Conservation (phyloP, 352 stramenopile genomes). For the Thalassiosira hispida region DNA sequence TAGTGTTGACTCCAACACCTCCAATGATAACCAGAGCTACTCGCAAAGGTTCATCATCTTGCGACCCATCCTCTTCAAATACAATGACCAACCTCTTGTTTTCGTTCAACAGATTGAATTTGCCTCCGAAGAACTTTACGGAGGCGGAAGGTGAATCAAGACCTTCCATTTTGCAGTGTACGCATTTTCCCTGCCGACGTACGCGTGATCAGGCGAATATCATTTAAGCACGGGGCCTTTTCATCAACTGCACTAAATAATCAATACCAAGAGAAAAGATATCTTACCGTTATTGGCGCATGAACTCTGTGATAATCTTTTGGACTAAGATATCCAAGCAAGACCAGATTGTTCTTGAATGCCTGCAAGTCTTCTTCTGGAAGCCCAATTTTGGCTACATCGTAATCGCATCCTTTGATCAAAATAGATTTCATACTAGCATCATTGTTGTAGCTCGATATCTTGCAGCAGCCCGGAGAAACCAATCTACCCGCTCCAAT, state of each 20-base stretch:
- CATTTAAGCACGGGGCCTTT: too few relatives aligned
- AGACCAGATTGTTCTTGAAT: slow-evolving; percentile 38
- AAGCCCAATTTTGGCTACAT: slow-evolving; percentile 42
- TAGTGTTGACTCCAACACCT: slow-evolving; percentile 62
- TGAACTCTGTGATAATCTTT: slow-evolving; percentile 64
- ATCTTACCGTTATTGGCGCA: slow-evolving; percentile 42
- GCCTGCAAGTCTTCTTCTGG: slow-evolving; percentile 34
- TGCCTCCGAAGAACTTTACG: slow-evolving; percentile 65
- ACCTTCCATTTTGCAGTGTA: slow-evolving; percentile 58
- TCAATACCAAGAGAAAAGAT: background rate
- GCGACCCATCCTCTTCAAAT: slow-evolving; percentile 30
- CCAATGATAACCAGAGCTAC: slow-evolving; percentile 57
- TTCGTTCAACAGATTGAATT: slow-evolving; percentile 66
- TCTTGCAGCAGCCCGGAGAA: slow-evolving; percentile 47
- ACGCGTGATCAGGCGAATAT: too few relatives aligned
- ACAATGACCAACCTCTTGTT: slow-evolving; percentile 63
- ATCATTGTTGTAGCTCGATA: slow-evolving; percentile 42
- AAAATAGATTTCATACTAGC: slow-evolving; percentile 42
- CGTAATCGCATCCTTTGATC: slow-evolving; percentile 61
- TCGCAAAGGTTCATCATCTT: slow-evolving; percentile 23
- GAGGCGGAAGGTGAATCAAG: slow-evolving; percentile 38
- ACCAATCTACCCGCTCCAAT: slow-evolving; percentile 36
- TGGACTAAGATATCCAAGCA: slow-evolving; percentile 52
- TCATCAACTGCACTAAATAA: too few relatives aligned
- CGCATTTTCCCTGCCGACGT: slow-evolving; percentile 44